Base-by-base conservation (phyloP, 495 filamentous ascomycete species). In the Penicillium simplicissimum region DNA sequence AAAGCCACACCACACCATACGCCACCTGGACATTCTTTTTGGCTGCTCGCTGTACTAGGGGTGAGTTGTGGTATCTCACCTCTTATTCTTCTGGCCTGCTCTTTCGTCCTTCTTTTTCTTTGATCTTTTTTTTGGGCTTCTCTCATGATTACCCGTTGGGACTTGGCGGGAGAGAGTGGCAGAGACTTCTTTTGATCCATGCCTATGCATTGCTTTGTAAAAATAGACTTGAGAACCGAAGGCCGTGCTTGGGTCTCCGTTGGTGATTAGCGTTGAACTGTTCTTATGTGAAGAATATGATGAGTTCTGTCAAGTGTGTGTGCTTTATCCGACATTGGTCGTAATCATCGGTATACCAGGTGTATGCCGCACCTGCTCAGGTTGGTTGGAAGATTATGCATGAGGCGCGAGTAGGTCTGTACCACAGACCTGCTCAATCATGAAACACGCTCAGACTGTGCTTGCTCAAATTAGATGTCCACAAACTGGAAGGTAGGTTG, bases 271-370 rank as follows among this genome's bases (percentile, higher is more conserved):
- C 76, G 74, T 69, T 73, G 63, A 65, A 67, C 62, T 67, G 63
- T 70, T 73, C 65, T 74, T 71, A 74, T 72, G 69, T 56, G 68
- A 69, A 73, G 66, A 76, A 77, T 77, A 76, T 75, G 67, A 78
- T 70, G 71, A 76, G 67, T 74, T 63, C 64, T 64, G 64, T 66
- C 67, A 58, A 43, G 34, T 55, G 17, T 48, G 17, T 48, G 48
- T 19, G 28, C 34, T 4, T 13, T 21, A 17, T 52, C 11, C 45
- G 1, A 21, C 4, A 4, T 31, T 6, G 28, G 6, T 31, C 28
- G 28, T 31, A 31, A 31, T 7, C 28, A 7, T 31, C 6, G 28
- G 4, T 31, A 31, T 6, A 31, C 28, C 2, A 3, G 28, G 2
- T 31, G 28, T 31, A 31, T 31, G 28, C 28, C 4, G 28, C 28